These are phyloP conservation scores for Fusarium heterosporum DNA, from an alignment of 2,329 filamentous ascomycete genomes.

Conservation along the genomic window DNA sequence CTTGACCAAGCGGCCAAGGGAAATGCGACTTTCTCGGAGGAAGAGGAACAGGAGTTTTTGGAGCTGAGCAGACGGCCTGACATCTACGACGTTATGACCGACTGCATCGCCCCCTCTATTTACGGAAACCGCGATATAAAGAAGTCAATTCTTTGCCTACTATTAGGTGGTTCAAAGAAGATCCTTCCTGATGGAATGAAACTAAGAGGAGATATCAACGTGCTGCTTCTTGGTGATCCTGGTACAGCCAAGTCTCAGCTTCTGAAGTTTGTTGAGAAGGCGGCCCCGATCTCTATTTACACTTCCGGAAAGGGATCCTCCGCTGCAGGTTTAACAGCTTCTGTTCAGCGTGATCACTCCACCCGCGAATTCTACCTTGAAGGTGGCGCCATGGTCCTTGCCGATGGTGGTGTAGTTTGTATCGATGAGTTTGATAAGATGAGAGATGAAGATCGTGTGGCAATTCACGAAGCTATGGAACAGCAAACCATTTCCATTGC, in stretches of 20 bases:
- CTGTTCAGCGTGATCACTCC: slow-evolving; percentile 90
- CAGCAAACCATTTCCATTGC: slow-evolving; percentile 99
- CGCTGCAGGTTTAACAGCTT: slow-evolving; percentile 95
- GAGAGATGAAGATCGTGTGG: slow-evolving; percentile 96
- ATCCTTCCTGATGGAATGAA: slow-evolving; percentile 98
- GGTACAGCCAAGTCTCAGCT: slow-evolving; percentile 98
- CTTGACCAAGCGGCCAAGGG: slow-evolving; percentile 91
- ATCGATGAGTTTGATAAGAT: slow-evolving; percentile 99
- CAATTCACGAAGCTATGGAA: slow-evolving; percentile 99
- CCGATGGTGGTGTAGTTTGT: slow-evolving; percentile 95
- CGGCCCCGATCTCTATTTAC: slow-evolving; percentile 96
- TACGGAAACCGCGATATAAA: slow-evolving; percentile 98
- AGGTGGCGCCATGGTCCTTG: slow-evolving; percentile 97
- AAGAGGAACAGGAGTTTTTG: slow-evolving; percentile 95
- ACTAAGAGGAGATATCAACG: slow-evolving; percentile 96
- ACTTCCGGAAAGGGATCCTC: slow-evolving; percentile 98
- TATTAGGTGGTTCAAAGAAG: slow-evolving; percentile 97
- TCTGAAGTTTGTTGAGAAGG: slow-evolving; percentile 97
- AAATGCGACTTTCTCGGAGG: slow-evolving; percentile 85
- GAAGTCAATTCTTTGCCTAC: slow-evolving; percentile 92
- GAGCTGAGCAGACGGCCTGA: slow-evolving; percentile 92
- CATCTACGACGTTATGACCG: slow-evolving; percentile 89
- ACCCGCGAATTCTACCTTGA: slow-evolving; percentile 98
- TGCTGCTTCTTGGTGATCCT: slow-evolving; percentile 93
- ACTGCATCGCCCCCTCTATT: slow-evolving; percentile 96